These are phyloP conservation scores for Claviceps lovelessii DNA, from an alignment of 2,329 filamentous ascomycete genomes.

Conservation along the genomic window DNA sequence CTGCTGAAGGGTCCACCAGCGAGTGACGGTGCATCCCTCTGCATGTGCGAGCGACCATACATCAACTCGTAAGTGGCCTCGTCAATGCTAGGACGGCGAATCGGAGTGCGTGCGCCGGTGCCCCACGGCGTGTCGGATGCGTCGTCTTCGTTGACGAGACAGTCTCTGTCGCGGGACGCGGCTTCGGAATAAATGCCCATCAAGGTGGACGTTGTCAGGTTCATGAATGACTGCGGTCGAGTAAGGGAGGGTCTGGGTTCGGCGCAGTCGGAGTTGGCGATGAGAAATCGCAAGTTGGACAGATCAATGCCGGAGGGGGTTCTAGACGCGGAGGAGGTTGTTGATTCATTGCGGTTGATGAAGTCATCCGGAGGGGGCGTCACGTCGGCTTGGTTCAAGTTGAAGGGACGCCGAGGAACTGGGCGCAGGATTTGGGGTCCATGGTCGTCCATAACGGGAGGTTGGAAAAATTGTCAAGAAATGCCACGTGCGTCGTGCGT, in stretches of 20 bases:
- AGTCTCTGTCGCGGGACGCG: slow-evolving; percentile 35
- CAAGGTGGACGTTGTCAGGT: slow-evolving; percentile 78
- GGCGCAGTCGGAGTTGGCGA: slow-evolving; percentile 29
- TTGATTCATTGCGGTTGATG: slow-evolving; percentile 14
- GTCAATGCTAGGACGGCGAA: slow-evolving; percentile 28
- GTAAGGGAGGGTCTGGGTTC: slow-evolving; percentile 31
- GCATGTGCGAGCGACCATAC: slow-evolving; percentile 22
- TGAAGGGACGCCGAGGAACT: slow-evolving; percentile 57
- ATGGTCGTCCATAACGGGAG: slow-evolving; percentile 22
- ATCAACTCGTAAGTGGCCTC: slow-evolving; percentile 31
- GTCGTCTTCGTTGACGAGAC: slow-evolving; percentile 28
- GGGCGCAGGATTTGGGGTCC: slow-evolving; percentile 50
- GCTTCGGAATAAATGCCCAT: slow-evolving; percentile 77
- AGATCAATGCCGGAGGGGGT: slow-evolving; percentile 14
- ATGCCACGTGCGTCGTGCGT: not conserved
- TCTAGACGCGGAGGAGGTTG: slow-evolving; percentile 8
- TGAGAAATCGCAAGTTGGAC: slow-evolving; percentile 21
- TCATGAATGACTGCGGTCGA: slow-evolving; percentile 65
- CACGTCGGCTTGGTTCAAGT: slow-evolving; percentile 35
- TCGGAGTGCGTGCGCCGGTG: slow-evolving; percentile 58
- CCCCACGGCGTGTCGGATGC: slow-evolving; percentile 62
- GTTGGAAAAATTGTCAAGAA: not conserved
- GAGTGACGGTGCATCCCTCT: slow-evolving; percentile 22
- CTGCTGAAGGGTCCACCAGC: slow-evolving; percentile 6
- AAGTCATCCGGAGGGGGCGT: slow-evolving; percentile 28